Percentiles rank a stretch among this genome's conserved stretches.
Conservation (phyloP, 2,329 filamentous ascomycete species). For the Phyllosticta capitalensis region DNA sequence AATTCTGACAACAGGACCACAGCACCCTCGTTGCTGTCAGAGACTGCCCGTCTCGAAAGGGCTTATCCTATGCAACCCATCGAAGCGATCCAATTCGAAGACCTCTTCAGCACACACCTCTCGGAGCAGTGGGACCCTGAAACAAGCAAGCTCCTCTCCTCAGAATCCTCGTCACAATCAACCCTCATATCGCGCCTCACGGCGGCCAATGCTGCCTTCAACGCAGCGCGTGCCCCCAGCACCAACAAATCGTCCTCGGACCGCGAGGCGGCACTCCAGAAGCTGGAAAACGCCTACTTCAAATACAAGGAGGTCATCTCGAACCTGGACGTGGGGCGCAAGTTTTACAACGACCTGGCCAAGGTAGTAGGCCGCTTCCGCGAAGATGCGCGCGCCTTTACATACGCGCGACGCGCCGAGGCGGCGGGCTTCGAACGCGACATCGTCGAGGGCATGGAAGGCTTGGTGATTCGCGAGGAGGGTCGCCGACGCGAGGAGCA, state of each 20-base stretch:
- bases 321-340: slow-evolving; percentile 82
- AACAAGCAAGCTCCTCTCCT: slow-evolving; percentile 49
- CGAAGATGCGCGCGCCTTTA: slow-evolving; percentile 70
- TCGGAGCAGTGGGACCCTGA: slow-evolving; percentile 48
- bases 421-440: slow-evolving; percentile 62
- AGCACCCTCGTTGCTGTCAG: slow-evolving; percentile 68
- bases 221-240: slow-evolving; percentile 59
- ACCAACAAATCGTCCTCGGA: slow-evolving; percentile 44
- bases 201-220: slow-evolving; percentile 70
- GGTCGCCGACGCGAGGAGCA: background rate
- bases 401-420: slow-evolving; percentile 70
- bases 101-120: slow-evolving; percentile 76
- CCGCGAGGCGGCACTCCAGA: slow-evolving; percentile 77
- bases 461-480: slow-evolving; percentile 19
- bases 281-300: slow-evolving; percentile 80
- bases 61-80: slow-evolving; percentile 77
- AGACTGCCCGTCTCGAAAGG: slow-evolving; percentile 77
- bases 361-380: slow-evolving; percentile 79
- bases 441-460: background rate
- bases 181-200: slow-evolving; percentile 59
- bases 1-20: slow-evolving; percentile 19
- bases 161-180: slow-evolving; percentile 69
- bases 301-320: slow-evolving; percentile 94
- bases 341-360: slow-evolving; percentile 94
- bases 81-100: slow-evolving; percentile 82